phyloP scores from a whole-genome alignment of 208 protist species.

The Angomonas ambiguus region DNA sequence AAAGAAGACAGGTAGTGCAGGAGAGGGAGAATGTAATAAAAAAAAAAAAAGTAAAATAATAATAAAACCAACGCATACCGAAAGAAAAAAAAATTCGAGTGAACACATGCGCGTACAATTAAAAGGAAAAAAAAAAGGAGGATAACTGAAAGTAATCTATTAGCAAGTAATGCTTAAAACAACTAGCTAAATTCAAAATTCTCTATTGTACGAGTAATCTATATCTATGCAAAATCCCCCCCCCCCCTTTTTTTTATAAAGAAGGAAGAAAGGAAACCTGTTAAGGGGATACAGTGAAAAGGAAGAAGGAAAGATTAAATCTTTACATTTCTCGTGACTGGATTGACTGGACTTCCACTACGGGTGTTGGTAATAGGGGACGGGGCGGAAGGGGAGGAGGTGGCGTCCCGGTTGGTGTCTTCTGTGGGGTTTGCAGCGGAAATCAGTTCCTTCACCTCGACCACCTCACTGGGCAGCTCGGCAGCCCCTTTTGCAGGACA shows the following conservation, averaged over 20 bases:
- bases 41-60: slow-evolving; percentile 17
- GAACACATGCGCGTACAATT: not conserved
- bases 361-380: not conserved
- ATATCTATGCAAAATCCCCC: not conserved
- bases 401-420: not conserved
- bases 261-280: not conserved
- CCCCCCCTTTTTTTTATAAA: not conserved
- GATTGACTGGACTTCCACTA: not conserved
- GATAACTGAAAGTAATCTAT: not conserved
- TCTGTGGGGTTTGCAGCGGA: not conserved
- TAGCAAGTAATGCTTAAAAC: not conserved
- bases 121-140: not conserved
- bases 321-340: not conserved
- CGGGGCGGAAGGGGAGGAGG: not conserved
- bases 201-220: not conserved
- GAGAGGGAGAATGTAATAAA: slow-evolving; percentile 9
- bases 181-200: not conserved
- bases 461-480: not conserved
- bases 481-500: no score
- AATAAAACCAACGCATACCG: not conserved
- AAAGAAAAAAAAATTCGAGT: not conserved
- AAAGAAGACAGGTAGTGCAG: not conserved
- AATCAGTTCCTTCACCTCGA: not conserved
- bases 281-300: not conserved
- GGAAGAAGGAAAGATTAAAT: not conserved